These are phyloP conservation scores for Daldinia vernicosa DNA, from an alignment of 495 filamentous ascomycete genomes.

Conservation along the genomic window DNA sequence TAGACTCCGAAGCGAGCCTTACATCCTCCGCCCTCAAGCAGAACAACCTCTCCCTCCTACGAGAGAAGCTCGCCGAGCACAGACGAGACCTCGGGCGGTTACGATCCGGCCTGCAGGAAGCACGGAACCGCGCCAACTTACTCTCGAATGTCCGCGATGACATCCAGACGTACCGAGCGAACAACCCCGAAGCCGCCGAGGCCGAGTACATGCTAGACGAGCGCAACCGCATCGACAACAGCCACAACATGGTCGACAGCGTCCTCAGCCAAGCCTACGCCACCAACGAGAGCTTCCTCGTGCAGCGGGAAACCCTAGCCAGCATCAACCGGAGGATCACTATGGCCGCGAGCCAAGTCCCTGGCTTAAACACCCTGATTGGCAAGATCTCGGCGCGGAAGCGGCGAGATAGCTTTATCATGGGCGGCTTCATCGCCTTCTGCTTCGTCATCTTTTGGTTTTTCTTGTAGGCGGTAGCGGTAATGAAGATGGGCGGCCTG, in stretches of 20 bases:
- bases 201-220: slow-evolving; percentile 98
- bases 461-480: slow-evolving; percentile 65
- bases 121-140: slow-evolving; percentile 89
- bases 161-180: slow-evolving; percentile 85
- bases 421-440: slow-evolving; percentile 88
- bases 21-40: slow-evolving; percentile 91
- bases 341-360: slow-evolving; percentile 85
- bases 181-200: slow-evolving; percentile 81
- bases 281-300: slow-evolving; percentile 87
- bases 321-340: slow-evolving; percentile 91
- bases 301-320: slow-evolving; percentile 85
- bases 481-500: slow-evolving; percentile 3
- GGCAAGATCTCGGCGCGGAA: slow-evolving; percentile 94
- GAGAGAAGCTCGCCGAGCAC: slow-evolving; percentile 88
- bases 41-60: slow-evolving; percentile 91
- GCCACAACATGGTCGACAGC: slow-evolving; percentile 85
- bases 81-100: slow-evolving; percentile 81
- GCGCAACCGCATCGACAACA: slow-evolving; percentile 81
- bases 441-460: slow-evolving; percentile 89
- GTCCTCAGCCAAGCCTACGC: slow-evolving; percentile 97
- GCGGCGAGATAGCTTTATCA: slow-evolving; percentile 91
- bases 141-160: slow-evolving; percentile 90
- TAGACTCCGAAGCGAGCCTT: slow-evolving; percentile 92
- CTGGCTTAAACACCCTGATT: slow-evolving; percentile 93
- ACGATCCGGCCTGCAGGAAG: slow-evolving; percentile 69